Base-by-base conservation (phyloP, 2,329 filamentous ascomycete genomes). In the Hymenoscyphus linearis region DNA sequence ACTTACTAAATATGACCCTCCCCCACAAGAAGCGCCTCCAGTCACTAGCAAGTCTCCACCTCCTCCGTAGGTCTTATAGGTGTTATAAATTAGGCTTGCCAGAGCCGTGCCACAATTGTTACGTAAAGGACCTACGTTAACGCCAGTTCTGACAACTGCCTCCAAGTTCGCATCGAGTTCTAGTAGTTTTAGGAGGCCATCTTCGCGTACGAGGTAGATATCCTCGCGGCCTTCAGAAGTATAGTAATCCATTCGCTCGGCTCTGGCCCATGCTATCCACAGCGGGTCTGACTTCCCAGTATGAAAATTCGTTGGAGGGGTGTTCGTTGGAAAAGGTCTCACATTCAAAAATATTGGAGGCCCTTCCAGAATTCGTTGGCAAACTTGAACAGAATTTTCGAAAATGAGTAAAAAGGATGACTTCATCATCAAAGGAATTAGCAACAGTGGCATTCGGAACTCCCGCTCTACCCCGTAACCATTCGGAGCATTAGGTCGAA, bases 261-360 rank as follows among this genome's bases (percentile, higher is more conserved):
- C 89, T 62, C 90, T 84, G 31, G 91, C 85, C 93, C 93, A 99
- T 26, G 89, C 85, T 3, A 88, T 89, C 90, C 92, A 97, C 3
- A 90, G 74, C 0, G 89, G 88, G 44, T 64, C 71, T 37, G 70
- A 75, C 36, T 63, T 73, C 27, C 79, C 84, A 63, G 80, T 78
- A 65, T 80, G 77, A 36, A 80, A 77, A 36, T 72, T 66, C 0
- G 80, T 82, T 9, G 74, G 72, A 0, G 73, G 71, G 31, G 74
- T 66, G 35, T 75, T 71, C 2, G 81, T 73, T 40, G 77, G 70
- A 35, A 84, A 76, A 5, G 72, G 69, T 56, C 79, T 76, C 60
- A 82, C 83, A 31, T 72, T 74, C n/a, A 12, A 10, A 47, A 47
- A 22, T 9, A n/a, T 18, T 2, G 81, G 80, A 2, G 78, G 76